Percentiles rank a stretch among this genome's conserved stretches.
Evolutionary conservation across 2,329 filamentous ascomycete species (phyloP).

Genomic region (Colletotrichum incanum): DNA sequence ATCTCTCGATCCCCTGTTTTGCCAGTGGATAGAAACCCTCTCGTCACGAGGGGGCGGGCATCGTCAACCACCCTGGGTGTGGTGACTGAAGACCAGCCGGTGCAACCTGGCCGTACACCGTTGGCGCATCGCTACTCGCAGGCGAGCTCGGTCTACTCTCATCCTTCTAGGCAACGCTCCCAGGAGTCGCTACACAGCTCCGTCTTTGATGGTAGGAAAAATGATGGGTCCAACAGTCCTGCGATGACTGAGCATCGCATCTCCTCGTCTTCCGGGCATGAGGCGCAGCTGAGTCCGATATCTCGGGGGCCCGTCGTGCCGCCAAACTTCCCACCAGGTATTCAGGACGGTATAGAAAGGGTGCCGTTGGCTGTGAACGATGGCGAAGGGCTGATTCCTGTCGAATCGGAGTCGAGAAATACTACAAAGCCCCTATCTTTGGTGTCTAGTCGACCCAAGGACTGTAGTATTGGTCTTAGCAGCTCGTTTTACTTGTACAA

Average conservation of each 20-base stretch:
- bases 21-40: background rate
- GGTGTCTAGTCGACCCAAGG: constrained; percentile 46
- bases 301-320: constrained; percentile 22
- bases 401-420: constrained; percentile 49
- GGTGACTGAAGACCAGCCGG: constrained; percentile 29
- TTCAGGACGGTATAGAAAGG: constrained; percentile 39
- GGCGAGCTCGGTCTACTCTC: constrained; percentile 43
- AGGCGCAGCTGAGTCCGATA: constrained; percentile 30
- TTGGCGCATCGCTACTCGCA: constrained; percentile 32
- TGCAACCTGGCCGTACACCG: background rate
- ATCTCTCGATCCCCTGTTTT: constrained; percentile 13
- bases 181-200: constrained; percentile 56
- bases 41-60: constrained; percentile 8
- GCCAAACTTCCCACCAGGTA: constrained; percentile 34
- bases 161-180: constrained; percentile 50
- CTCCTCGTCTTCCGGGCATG: constrained; percentile 34
- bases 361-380: constrained; percentile 24
- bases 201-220: constrained; percentile 52
- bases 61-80: constrained; percentile 17
- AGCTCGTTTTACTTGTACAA: constrained; percentile 69
- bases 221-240: constrained; percentile 46
- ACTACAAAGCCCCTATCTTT: constrained; percentile 36
- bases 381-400: constrained; percentile 56
- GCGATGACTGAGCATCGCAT: constrained; percentile 44
- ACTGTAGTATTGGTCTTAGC: constrained; percentile 59